These are phyloP conservation scores for Epichloe bromicola DNA, from an alignment of 2,329 filamentous ascomycete species.

Conservation along the genomic window DNA sequence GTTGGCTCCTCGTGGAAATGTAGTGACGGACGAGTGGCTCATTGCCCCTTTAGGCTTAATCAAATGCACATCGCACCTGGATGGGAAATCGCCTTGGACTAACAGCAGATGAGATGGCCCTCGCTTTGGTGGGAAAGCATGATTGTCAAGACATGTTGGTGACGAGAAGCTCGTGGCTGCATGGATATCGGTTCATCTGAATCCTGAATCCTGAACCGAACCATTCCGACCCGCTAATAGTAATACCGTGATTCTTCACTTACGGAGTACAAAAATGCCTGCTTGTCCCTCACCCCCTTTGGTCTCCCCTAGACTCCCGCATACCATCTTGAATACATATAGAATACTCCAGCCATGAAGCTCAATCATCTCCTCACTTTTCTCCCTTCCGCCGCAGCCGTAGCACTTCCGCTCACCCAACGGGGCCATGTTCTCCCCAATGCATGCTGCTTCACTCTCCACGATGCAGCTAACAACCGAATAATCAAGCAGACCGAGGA, in stretches of 20 bases:
- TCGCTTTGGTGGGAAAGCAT: not conserved
- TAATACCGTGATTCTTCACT: not conserved
- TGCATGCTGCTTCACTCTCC: conserved; percentile 21
- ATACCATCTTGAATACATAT: too few relatives aligned
- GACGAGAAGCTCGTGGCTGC: not conserved
- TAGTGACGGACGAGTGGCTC: not conserved
- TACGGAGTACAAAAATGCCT: not conserved
- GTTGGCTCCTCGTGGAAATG: not conserved
- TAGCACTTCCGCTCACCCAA: conserved; percentile 9
- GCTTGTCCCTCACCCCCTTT: not conserved
- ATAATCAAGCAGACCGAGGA: conserved; percentile 14
- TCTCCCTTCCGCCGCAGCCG: conserved; percentile 12
- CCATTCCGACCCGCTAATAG: not conserved
- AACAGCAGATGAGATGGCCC: conserved; percentile 2
- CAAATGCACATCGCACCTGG: not conserved
- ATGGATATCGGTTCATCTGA: not conserved
- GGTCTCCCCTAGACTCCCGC: too few relatives aligned
- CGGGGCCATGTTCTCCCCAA: conserved; percentile 10
- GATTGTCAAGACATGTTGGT: not conserved
- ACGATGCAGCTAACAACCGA: conserved; percentile 12
- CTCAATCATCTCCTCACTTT: conserved; percentile 6
- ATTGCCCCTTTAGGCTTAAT: conserved; percentile 2
- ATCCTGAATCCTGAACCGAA: not conserved
- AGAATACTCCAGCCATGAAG: not conserved
- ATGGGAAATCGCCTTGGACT: not conserved